These are phyloP conservation scores for Rhododendron molle DNA, from an alignment of 148 eudicot genomes.

Conservation along the genomic window DNA sequence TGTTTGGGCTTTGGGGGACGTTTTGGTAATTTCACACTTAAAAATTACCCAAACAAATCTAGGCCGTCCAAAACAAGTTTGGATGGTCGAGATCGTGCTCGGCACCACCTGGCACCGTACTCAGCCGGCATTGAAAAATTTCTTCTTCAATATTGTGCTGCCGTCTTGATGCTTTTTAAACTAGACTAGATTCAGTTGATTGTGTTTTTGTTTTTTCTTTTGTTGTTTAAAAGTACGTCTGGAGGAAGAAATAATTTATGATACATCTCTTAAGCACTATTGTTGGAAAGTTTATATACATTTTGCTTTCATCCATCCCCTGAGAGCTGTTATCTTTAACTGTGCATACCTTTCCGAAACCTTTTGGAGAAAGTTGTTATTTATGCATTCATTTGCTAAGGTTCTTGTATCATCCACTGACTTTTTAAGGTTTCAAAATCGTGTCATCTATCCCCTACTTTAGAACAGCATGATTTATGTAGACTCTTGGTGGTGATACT, in stretches of 20 bases:
- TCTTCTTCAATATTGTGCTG: background rate
- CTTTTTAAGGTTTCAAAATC: background rate
- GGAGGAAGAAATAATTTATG: background rate
- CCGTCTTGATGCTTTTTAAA: background rate
- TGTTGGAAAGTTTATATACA: background rate
- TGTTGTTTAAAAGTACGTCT: background rate
- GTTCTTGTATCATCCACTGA: background rate
- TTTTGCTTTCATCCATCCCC: background rate
- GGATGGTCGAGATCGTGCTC: too few relatives aligned
- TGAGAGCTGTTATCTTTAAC: background rate
- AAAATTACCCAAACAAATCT: too few relatives aligned
- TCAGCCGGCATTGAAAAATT: too few relatives aligned
- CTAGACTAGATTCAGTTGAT: background rate
- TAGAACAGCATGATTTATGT: background rate
- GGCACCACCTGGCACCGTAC: too few relatives aligned
- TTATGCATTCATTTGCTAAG: background rate
- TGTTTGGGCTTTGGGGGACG: too few relatives aligned
- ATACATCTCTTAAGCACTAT: background rate
- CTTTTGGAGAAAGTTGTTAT: background rate
- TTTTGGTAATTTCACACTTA: too few relatives aligned
- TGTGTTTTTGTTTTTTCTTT: background rate
- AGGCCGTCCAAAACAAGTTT: too few relatives aligned
- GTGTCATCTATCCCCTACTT: background rate
- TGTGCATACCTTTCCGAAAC: background rate
- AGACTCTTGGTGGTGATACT: conserved; percentile 6